These are phyloP conservation scores for Aspergillus neoniger DNA, from an alignment of 2,329 filamentous ascomycete genomes.

Conservation along the genomic window DNA sequence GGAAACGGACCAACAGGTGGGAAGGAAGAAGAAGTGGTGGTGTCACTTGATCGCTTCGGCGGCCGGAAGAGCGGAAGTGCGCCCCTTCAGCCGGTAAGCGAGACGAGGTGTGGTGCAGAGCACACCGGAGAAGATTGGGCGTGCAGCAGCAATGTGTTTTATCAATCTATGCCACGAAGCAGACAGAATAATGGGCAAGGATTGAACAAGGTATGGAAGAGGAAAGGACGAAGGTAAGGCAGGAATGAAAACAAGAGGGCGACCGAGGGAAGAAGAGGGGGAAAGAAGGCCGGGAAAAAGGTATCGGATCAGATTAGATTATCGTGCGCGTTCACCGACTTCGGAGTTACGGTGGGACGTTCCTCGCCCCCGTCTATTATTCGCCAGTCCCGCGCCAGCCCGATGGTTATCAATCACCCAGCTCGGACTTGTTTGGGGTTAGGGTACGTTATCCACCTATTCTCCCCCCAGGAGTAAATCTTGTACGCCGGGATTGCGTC, in stretches of 20 bases:
- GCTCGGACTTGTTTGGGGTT: slow-evolving; percentile 6
- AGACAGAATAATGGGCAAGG: slow-evolving; percentile 2
- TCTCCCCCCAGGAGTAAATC: background rate
- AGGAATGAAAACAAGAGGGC: slow-evolving; percentile 6
- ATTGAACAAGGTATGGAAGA: background rate
- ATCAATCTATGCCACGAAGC: background rate
- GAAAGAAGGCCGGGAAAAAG: slow-evolving; percentile 16
- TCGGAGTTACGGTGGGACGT: slow-evolving; percentile 20
- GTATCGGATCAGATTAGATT: slow-evolving; percentile 39
- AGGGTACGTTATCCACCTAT: slow-evolving; percentile 2
- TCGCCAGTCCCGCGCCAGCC: slow-evolving; percentile 10
- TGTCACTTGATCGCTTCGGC: slow-evolving; percentile 31
- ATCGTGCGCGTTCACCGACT: slow-evolving; percentile 29
- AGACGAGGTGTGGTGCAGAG: slow-evolving; percentile 18
- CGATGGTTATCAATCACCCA: slow-evolving; percentile 22
- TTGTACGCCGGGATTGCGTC: background rate
- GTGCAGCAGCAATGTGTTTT: background rate
- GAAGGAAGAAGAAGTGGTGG: slow-evolving; percentile 23
- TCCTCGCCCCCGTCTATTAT: slow-evolving; percentile 8
- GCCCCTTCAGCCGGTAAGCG: slow-evolving; percentile 36
- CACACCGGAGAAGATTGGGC: background rate
- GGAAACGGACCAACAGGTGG: slow-evolving; percentile 21
- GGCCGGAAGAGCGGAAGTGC: slow-evolving; percentile 41
- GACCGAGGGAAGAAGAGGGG: slow-evolving; percentile 12
- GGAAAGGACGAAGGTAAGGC: slow-evolving; percentile 2